Base-by-base conservation (phyloP, 495 filamentous ascomycete genomes). In the Lepraria neglecta region DNA sequence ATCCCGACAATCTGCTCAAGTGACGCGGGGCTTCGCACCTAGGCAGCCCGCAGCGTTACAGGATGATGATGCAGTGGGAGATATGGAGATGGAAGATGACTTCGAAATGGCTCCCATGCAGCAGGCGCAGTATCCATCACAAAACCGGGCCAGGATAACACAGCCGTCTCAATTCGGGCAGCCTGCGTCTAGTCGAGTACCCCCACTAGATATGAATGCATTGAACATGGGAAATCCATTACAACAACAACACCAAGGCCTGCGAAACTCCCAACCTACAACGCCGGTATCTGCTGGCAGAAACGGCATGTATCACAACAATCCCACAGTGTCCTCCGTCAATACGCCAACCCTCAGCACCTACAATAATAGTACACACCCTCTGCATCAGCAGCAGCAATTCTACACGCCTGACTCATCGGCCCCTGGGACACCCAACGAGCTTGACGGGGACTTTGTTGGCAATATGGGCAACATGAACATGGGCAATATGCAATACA, bases 31-130 rank as follows among this genome's bases (percentile, higher is more conserved):
- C 6, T 70, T 65, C 44, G 46, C 68, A 24, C 67, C 73, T 21
- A 56, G 70, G 40, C 76, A 76, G 60, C 76, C 69, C 73, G 43
- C 71, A 73, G 43, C 83, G 85, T 55, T 91, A 96, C 68, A 85
- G 92, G 79, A 66, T 44, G 64, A 66, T 14, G 91, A 95, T 69
- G 83, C 86, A 7, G 86, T 95, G 27, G 91, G 91, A 60, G 89
- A 95, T 68, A 97, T 98, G 94, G 94, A 97, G 71, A 84, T 98
- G 84, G 94, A 97, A 70, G 91, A 96, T 60, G 79, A 84, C 31
- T 52, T 35, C 27, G 51, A 33, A 4, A 54, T 54, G 17, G 33
- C 28, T 52, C 44, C 60, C 46, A 24, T 51, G 24, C 48, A 67
- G 61, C 14, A 75, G 72, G 72, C 73, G 70, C 83, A 76, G 65